Percentiles rank a stretch among this genome's conserved stretches.
These are phyloP conservation scores for Pythium rhizo-oryzae DNA, from an alignment of 352 stramenopile species.

Conservation along the genomic window DNA sequence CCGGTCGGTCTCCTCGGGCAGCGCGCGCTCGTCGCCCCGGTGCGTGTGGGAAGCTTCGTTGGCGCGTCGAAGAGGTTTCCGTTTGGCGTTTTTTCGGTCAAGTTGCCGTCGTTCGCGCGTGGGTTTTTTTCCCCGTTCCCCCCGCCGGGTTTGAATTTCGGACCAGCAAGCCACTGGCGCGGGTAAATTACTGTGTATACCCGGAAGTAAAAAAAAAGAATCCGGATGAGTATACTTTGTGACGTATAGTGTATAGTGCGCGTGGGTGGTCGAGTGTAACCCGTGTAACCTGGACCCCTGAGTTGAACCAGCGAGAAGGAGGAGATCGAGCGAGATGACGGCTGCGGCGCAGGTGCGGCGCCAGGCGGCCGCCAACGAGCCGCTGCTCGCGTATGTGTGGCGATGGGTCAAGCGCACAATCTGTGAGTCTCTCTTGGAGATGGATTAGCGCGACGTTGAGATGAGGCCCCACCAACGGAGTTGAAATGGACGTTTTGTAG, in stretches of 20 bases:
- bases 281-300: background rate
- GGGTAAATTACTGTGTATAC: slow-evolving; percentile 10
- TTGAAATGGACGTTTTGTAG: background rate
- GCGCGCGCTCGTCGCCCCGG: background rate
- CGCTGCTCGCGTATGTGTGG: slow-evolving; percentile 60
- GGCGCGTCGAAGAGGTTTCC: slow-evolving; percentile 17
- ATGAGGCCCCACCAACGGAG: background rate
- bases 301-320: background rate
- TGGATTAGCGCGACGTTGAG: background rate
- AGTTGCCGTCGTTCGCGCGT: slow-evolving; percentile 18
- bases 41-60: background rate
- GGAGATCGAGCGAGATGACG: slow-evolving; percentile 40
- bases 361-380: slow-evolving; percentile 57
- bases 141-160: slow-evolving; percentile 23
- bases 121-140: background rate
- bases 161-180: slow-evolving; percentile 7
- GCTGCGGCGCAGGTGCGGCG: slow-evolving; percentile 56
- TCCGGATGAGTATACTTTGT: background rate
- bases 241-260: slow-evolving; percentile 6
- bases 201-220: slow-evolving; percentile 12
- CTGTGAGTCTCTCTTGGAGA: slow-evolving; percentile 31
- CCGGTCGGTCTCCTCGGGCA: slow-evolving; percentile 7
- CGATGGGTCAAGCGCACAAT: slow-evolving; percentile 71
- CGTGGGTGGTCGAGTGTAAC: slow-evolving; percentile 7
- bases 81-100: slow-evolving; percentile 2